Evolutionary conservation across 2,329 filamentous ascomycete species (phyloP).

Genomic region (Aaosphaeria arxii): DNA sequence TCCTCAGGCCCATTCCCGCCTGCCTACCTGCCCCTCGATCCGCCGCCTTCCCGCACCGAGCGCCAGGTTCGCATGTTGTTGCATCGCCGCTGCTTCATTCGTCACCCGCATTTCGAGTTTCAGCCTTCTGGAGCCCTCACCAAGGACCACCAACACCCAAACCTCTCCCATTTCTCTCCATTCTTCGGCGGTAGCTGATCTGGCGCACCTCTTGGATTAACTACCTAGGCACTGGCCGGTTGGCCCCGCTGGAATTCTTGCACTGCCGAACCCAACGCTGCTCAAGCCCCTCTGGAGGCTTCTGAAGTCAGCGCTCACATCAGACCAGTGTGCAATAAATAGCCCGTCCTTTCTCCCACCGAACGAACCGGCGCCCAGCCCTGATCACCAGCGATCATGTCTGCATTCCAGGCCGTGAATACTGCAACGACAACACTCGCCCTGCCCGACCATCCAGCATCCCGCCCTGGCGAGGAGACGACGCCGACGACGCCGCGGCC

Average conservation of each 20-base stretch:
- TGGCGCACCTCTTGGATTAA: neutral
- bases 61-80: constrained; percentile 33
- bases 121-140: constrained; percentile 28
- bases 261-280: constrained; percentile 5
- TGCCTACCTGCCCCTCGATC: constrained; percentile 1
- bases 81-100: constrained; percentile 27
- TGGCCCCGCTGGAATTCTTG: constrained; percentile 8
- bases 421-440: constrained; percentile 43
- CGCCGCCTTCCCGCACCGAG: constrained; percentile 6
- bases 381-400: constrained; percentile 39
- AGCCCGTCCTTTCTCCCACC: constrained; percentile 10
- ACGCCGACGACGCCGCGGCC: constrained; percentile 56
- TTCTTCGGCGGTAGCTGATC: neutral
- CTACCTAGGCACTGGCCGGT: constrained; percentile 7
- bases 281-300: too few species aligned
- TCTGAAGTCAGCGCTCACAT: too few species aligned
- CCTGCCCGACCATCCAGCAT: constrained; percentile 39
- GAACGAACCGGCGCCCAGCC: constrained; percentile 8
- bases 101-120: constrained; percentile 31
- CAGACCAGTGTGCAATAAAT: too few species aligned
- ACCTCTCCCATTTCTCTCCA: neutral
- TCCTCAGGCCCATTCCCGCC: constrained; percentile 3
- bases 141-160: neutral
- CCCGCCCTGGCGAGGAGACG: constrained; percentile 50
- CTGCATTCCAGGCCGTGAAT: constrained; percentile 61